These are phyloP conservation scores for Aureobasidium zeae DNA, from an alignment of 2,329 filamentous ascomycete species.

Conservation along the genomic window DNA sequence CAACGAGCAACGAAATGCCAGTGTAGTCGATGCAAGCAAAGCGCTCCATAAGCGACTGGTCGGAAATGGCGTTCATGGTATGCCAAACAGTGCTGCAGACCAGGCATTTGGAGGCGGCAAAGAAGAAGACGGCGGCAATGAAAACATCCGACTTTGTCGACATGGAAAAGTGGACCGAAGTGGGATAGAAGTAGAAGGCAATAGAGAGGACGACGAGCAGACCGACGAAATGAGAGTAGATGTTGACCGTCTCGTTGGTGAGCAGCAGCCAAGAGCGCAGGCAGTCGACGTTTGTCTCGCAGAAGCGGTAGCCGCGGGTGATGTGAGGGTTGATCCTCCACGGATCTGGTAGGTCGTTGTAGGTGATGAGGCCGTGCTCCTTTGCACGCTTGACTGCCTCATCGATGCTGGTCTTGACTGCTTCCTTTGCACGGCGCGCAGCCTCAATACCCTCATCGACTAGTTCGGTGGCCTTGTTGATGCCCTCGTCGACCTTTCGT, in stretches of 20 bases:
- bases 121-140: slow-evolving; percentile 90
- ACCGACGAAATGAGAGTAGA: slow-evolving; percentile 91
- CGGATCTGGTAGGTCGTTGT: slow-evolving; percentile 80
- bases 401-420: slow-evolving; percentile 53
- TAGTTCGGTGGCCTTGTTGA: slow-evolving; percentile 64
- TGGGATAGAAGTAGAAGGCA: slow-evolving; percentile 93
- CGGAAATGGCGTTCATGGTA: slow-evolving; percentile 95
- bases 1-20: slow-evolving; percentile 88
- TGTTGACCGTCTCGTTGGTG: slow-evolving; percentile 93
- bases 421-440: slow-evolving; percentile 57
- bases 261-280: slow-evolving; percentile 66
- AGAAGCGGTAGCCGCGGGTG: slow-evolving; percentile 82
- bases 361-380: slow-evolving; percentile 73
- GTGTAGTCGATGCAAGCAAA: slow-evolving; percentile 99
- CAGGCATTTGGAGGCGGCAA: slow-evolving; percentile 88
- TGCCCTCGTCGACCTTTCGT: slow-evolving; percentile 68
- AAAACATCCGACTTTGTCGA: slow-evolving; percentile 83
- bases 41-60: slow-evolving; percentile 78
- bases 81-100: slow-evolving; percentile 96
- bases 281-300: slow-evolving; percentile 82
- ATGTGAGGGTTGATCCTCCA: slow-evolving; percentile 97
- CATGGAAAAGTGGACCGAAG: slow-evolving; percentile 72
- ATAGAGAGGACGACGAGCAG: slow-evolving; percentile 79
- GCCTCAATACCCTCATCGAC: slow-evolving; percentile 74
- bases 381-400: slow-evolving; percentile 75